Conservation (phyloP, 2,329 filamentous ascomycete species). For the Dothistroma septosporum region DNA sequence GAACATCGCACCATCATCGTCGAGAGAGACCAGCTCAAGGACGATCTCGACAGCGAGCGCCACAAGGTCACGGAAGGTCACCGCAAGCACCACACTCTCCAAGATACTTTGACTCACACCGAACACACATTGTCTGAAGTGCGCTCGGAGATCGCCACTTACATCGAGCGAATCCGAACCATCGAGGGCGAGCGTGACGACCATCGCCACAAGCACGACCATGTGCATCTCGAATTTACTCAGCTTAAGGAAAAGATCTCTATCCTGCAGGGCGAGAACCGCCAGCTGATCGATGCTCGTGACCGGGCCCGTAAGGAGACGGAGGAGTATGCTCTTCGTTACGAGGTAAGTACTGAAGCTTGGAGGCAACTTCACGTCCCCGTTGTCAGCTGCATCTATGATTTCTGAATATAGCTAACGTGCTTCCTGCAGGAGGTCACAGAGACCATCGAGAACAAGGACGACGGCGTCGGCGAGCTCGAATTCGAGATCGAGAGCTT, state of each 20-base stretch:
- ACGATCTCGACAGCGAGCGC: conserved; percentile 27
- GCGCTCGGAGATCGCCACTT: conserved; percentile 22
- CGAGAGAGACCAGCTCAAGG: conserved; percentile 27
- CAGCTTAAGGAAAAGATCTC: conserved; percentile 26
- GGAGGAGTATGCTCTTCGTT: conserved; percentile 23
- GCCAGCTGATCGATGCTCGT: conserved; percentile 21
- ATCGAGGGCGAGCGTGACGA: conserved; percentile 31
- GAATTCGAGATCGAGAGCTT: conserved; percentile 32
- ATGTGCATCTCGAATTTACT: conserved; percentile 23
- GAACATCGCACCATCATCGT: conserved; percentile 26
- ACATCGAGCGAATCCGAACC: conserved; percentile 26
- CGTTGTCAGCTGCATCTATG: too few species aligned
- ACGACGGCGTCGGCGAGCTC: conserved; percentile 24
- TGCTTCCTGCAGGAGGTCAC: conserved; percentile 11
- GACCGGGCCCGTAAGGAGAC: conserved; percentile 26
- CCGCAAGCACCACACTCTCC: conserved; percentile 22
- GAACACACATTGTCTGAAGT: conserved; percentile 23
- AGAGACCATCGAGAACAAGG: conserved; percentile 25
- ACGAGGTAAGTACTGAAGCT: conserved; percentile 14
- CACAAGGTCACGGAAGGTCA: conserved; percentile 24
- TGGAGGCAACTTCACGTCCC: too few species aligned
- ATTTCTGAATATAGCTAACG: too few species aligned
- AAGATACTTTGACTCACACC: conserved; percentile 23
- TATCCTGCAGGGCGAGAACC: conserved; percentile 26
- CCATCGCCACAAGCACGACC: conserved; percentile 23